Evolutionary conservation across 106 monocot species (phyloP).

Genomic region (Dendrobium chrysotoxum): DNA sequence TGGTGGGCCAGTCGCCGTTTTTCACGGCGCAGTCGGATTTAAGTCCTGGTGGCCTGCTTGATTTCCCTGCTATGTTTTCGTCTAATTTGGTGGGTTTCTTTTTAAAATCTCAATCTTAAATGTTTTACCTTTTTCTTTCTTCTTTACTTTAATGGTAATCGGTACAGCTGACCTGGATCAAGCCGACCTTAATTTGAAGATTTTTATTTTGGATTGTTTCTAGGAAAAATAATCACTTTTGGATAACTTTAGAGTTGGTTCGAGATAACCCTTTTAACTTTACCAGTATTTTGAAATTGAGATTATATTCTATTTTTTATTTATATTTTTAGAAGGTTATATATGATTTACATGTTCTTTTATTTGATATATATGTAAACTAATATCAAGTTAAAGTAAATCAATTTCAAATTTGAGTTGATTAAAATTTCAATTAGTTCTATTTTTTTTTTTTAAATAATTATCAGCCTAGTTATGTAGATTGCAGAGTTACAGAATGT

Average conservation of each 20-base stretch:
- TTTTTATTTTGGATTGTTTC: background rate
- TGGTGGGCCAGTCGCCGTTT: slow-evolving; percentile 14
- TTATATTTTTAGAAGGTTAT: too few relatives aligned
- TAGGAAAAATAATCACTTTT: too few relatives aligned
- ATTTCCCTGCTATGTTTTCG: slow-evolving; percentile 23
- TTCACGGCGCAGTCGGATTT: slow-evolving; percentile 22
- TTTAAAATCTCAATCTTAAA: background rate
- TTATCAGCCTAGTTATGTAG: background rate
- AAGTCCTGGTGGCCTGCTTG: slow-evolving; percentile 26
- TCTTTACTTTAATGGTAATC: background rate
- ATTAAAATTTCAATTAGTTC: background rate
- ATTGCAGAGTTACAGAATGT: background rate
- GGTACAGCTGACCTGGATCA: background rate
- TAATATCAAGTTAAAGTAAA: background rate
- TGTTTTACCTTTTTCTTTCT: background rate
- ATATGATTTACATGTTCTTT: too few relatives aligned
- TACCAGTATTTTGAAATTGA: background rate
- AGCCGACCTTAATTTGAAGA: background rate
- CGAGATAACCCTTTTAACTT: too few relatives aligned
- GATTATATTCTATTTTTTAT: background rate
- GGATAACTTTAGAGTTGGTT: too few relatives aligned
- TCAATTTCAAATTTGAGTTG: background rate
- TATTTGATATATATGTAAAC: too few relatives aligned
- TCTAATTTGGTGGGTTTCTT: slow-evolving; percentile 8
- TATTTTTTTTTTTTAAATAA: background rate